Conservation (phyloP, 2,329 filamentous ascomycete species). For the Botrytis fragariae region DNA sequence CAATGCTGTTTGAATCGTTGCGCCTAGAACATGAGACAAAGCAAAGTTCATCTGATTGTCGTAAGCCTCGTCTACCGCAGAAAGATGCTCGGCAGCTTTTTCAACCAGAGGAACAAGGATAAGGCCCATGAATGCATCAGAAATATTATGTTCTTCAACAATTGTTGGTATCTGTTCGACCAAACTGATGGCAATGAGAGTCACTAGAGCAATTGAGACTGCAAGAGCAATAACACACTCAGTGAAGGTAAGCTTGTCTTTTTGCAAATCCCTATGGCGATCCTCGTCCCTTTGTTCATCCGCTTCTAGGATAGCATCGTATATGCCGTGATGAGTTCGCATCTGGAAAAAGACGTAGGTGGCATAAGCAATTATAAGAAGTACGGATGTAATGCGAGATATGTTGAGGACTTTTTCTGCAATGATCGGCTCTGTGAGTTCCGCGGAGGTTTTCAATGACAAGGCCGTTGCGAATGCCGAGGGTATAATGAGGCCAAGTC, state of each 20-base stretch:
- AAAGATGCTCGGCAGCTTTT: constrained; percentile 82
- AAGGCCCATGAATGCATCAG: constrained; percentile 63
- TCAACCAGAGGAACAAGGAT: constrained; percentile 81
- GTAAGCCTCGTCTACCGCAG: constrained; percentile 80
- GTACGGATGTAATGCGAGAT: constrained; percentile 67
- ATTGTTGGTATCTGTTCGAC: constrained; percentile 69
- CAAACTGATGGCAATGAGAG: constrained; percentile 69
- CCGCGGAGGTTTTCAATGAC: constrained; percentile 24
- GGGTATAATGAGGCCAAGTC: constrained; percentile 47
- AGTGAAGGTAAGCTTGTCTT: constrained; percentile 70
- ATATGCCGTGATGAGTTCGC: constrained; percentile 72
- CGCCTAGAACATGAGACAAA: constrained; percentile 48
- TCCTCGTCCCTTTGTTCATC: constrained; percentile 70
- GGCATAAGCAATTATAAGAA: constrained; percentile 67
- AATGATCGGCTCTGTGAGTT: constrained; percentile 43
- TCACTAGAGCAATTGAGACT: constrained; percentile 65
- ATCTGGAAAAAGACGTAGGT: constrained; percentile 71
- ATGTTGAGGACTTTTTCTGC: constrained; percentile 57
- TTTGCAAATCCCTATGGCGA: constrained; percentile 55
- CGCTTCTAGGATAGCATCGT: constrained; percentile 67
- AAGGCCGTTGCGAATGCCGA: constrained; percentile 49
- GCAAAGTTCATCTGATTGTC: constrained; percentile 63
- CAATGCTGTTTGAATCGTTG: constrained; percentile 84
- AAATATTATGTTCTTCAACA: constrained; percentile 50
- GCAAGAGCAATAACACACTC: constrained; percentile 67